Conservation (phyloP, 768 basidiomycete genomes). For the Tephrocybe sp. region DNA sequence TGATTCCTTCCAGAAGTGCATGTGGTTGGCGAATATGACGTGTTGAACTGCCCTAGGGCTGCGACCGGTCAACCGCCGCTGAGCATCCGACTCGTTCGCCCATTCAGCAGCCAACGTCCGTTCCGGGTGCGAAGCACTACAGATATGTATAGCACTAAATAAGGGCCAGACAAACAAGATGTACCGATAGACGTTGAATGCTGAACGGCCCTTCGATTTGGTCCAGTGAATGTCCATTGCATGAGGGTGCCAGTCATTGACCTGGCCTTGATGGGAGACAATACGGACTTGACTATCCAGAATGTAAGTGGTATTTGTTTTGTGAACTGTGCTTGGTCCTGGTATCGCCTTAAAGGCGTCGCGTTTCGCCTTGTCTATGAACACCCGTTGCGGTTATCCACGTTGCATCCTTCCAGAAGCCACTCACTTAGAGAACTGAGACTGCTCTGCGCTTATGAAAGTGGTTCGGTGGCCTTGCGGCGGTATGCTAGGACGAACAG, state of each 20-base stretch:
- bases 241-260: conserved; percentile 53
- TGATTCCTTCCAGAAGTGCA: too few species aligned
- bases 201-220: too few species aligned
- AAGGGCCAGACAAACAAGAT: too few species aligned
- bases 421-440: conserved; percentile 56
- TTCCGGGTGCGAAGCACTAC: too few species aligned
- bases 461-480: conserved; percentile 78
- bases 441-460: conserved; percentile 80
- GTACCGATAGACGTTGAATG: too few species aligned
- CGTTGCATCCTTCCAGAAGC: conserved; percentile 25
- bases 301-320: conserved; percentile 38
- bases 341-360: conserved; percentile 57
- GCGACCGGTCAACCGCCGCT: too few species aligned
- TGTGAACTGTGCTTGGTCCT: conserved; percentile 25
- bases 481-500: conserved; percentile 41
- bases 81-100: too few species aligned
- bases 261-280: conserved; percentile 43
- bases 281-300: conserved; percentile 18
- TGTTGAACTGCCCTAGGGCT: too few species aligned
- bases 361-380: conserved; percentile 54
- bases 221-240: too few species aligned
- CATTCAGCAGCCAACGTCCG: too few species aligned
- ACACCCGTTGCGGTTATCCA: conserved; percentile 23
- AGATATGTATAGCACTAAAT: too few species aligned
- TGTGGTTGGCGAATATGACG: too few species aligned